Evolutionary conservation across 2,329 filamentous ascomycete genomes (phyloP).

Genomic region (Coleophoma eucalyptorum): DNA sequence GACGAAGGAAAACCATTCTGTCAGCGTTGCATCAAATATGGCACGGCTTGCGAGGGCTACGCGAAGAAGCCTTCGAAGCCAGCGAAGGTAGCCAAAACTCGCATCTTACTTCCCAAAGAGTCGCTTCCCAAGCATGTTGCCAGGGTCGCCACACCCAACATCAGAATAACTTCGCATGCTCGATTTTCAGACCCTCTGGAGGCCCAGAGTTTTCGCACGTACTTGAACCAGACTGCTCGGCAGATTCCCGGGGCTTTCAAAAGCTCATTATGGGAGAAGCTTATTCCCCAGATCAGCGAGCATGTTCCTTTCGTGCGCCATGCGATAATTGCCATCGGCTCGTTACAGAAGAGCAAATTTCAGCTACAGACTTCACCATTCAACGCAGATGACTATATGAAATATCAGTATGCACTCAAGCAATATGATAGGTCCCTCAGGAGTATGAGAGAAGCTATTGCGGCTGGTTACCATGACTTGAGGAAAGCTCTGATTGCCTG

Average conservation of each 20-base stretch:
- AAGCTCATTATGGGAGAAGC: background rate
- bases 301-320: background rate
- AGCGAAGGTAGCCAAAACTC: background rate
- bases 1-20: background rate
- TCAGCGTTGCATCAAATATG: background rate
- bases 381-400: background rate
- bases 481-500: conserved; percentile 11
- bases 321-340: background rate
- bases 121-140: background rate
- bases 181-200: background rate
- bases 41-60: background rate
- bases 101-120: background rate
- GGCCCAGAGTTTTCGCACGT: background rate
- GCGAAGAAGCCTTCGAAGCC: background rate
- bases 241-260: background rate
- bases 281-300: background rate
- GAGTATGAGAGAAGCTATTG: conserved; percentile 8
- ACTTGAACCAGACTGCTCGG: background rate
- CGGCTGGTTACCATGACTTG: conserved; percentile 2
- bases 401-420: conserved; percentile 8
- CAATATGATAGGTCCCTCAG: conserved; percentile 12
- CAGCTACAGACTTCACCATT: background rate
- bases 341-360: background rate
- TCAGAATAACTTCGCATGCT: background rate
- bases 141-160: background rate